These are phyloP conservation scores for Nicotiana knightiana DNA, from an alignment of 257 asterid species.

Conservation along the genomic window DNA sequence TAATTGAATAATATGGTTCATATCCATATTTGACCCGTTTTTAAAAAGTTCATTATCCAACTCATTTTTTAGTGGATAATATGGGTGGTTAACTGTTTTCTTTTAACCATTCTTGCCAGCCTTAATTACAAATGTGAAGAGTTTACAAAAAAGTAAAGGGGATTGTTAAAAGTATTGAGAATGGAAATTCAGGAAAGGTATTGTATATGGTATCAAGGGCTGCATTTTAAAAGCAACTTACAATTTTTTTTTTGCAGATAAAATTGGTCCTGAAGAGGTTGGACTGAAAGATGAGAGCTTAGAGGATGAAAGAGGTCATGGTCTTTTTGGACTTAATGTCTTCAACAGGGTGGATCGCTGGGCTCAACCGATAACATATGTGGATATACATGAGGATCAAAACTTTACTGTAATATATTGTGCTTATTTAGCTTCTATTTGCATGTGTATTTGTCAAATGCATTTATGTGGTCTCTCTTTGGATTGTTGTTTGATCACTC, in stretches of 20 bases:
- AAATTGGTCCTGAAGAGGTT: conserved; percentile 72
- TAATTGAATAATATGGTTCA: no score
- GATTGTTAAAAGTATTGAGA: background rate
- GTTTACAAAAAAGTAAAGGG: background rate
- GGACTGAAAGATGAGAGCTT: conserved; percentile 59
- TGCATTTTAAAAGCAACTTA: background rate
- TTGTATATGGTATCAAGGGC: conserved; percentile 6
- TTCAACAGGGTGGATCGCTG: conserved; percentile 74
- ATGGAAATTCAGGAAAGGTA: background rate
- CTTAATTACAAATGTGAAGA: background rate
- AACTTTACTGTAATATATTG: conserved; percentile 58
- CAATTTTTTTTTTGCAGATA: conserved; percentile 42
- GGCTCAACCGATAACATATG: conserved; percentile 87
- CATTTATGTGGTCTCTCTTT: background rate
- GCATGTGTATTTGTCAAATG: background rate
- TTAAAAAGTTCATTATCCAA: no score
- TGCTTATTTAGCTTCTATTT: background rate
- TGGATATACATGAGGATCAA: conserved; percentile 69
- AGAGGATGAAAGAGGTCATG: conserved; percentile 90
- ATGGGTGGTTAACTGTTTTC: no score
- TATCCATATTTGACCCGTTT: no score
- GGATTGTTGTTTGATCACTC: background rate
- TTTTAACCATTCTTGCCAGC: no score
- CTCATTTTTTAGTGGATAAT: no score
- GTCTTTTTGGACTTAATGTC: conserved; percentile 57